Evolutionary conservation across 2,329 filamentous ascomycete genomes (phyloP).

Genomic region (Spiromastix sp.): DNA sequence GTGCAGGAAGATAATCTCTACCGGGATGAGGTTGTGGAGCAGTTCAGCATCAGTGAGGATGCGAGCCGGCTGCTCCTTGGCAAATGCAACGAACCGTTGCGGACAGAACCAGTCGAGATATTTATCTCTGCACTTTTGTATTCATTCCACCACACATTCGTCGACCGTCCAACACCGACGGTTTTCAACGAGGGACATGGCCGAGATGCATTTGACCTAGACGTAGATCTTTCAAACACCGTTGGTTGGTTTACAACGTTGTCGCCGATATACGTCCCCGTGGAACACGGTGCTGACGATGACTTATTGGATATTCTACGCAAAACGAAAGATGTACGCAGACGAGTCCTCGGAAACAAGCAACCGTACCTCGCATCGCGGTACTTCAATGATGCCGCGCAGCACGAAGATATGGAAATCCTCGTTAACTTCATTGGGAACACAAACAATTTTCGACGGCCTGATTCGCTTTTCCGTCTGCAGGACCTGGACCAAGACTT

Average conservation of each 20-base stretch:
- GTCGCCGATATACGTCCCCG: slow-evolving; percentile 29
- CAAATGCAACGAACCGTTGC: slow-evolving; percentile 22
- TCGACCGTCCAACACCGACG: slow-evolving; percentile 30
- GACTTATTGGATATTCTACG: slow-evolving; percentile 23
- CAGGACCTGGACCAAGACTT: slow-evolving; percentile 27
- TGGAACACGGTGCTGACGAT: slow-evolving; percentile 6
- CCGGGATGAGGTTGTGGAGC: slow-evolving; percentile 24
- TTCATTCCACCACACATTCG: slow-evolving; percentile 36
- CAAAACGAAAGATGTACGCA: slow-evolving; percentile 29
- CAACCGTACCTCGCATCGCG: slow-evolving; percentile 26
- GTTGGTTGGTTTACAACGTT: slow-evolving; percentile 43
- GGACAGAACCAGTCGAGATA: slow-evolving; percentile 29
- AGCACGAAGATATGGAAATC: slow-evolving; percentile 26
- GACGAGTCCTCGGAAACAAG: slow-evolving; percentile 22
- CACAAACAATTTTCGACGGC: slow-evolving; percentile 36
- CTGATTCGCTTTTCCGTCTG: slow-evolving; percentile 32
- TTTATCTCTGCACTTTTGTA: slow-evolving; percentile 28
- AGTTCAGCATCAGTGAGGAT: slow-evolving; percentile 23
- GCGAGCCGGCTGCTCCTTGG: slow-evolving; percentile 23
- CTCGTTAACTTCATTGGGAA: slow-evolving; percentile 31
- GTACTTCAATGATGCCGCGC: slow-evolving; percentile 19
- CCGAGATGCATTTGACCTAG: slow-evolving; percentile 34
- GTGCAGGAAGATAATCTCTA: slow-evolving; percentile 25
- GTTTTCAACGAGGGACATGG: slow-evolving; percentile 43
- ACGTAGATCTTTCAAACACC: slow-evolving; percentile 37